Conservation (phyloP, 192 early-diverging fungal genomes). For the Cetraspora pellucida region DNA sequence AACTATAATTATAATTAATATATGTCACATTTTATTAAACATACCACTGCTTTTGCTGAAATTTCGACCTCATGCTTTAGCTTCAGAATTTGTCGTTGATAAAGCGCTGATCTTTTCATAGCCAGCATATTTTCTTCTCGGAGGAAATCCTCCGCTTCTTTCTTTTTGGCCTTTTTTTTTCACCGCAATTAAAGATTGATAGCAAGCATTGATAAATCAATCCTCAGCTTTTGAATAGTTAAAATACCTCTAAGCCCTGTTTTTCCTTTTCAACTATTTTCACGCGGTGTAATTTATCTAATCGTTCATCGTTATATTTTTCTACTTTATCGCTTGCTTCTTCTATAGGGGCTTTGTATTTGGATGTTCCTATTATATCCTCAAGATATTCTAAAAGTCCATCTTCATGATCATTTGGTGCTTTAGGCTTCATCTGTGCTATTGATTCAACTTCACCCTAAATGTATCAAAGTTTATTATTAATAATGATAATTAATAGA, state of each 20-base stretch:
- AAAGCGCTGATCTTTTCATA: slow-evolving; percentile 71
- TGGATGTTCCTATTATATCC: slow-evolving; percentile 95
- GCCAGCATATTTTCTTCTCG: slow-evolving; percentile 80
- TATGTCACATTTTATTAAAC: background rate
- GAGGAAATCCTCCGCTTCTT: slow-evolving; percentile 81
- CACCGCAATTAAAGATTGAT: background rate
- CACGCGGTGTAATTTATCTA: slow-evolving; percentile 80
- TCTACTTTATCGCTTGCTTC: slow-evolving; percentile 71
- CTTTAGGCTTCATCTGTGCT: slow-evolving; percentile 96
- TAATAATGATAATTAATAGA: background rate
- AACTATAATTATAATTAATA: background rate
- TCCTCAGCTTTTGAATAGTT: background rate
- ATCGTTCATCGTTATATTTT: slow-evolving; percentile 70
- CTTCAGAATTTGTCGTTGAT: slow-evolving; percentile 73
- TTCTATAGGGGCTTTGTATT: slow-evolving; percentile 86
- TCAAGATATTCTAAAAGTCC: slow-evolving; percentile 97
- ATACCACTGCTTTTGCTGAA: slow-evolving; percentile 50
- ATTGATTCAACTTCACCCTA: slow-evolving; percentile 99
- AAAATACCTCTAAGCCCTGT: slow-evolving; percentile 68
- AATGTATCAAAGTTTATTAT: background rate
- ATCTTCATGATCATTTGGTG: slow-evolving; percentile 87
- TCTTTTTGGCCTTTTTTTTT: slow-evolving; percentile 59
- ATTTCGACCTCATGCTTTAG: slow-evolving; percentile 54
- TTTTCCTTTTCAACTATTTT: slow-evolving; percentile 91
- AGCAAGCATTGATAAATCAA: background rate